A percentile compares a stretch with the other conserved stretches of the same genome.
phyloP scores from a whole-genome alignment of 1,284 basidiomycete genomes.

The Trametes versicolor region DNA sequence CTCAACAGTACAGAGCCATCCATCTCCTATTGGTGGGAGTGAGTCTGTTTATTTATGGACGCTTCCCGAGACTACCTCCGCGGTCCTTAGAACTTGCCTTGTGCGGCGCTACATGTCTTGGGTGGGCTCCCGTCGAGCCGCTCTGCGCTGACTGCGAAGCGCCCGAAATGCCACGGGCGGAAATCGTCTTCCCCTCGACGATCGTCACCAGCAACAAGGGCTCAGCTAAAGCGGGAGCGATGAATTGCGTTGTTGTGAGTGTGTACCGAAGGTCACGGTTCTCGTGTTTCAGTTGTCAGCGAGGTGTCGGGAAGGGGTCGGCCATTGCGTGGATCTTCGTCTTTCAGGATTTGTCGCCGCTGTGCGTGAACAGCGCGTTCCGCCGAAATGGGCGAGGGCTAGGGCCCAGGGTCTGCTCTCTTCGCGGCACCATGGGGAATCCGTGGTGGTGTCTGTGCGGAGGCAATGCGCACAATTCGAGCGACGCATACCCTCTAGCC shows the following conservation, averaged over 20 bases:
- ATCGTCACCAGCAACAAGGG: not conserved
- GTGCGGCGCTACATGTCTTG: not conserved
- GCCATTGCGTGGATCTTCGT: too few relatives aligned
- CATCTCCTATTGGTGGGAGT: slow-evolving; percentile 8
- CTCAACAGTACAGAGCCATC: not conserved
- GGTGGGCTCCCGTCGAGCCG: not conserved
- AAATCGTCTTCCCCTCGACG: not conserved
- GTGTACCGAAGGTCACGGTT: not conserved
- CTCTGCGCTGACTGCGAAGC: not conserved
- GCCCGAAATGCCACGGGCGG: not conserved
- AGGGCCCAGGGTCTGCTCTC: too few relatives aligned
- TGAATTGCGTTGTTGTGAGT: not conserved
- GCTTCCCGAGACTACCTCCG: not conserved
- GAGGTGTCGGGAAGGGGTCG: not conserved
- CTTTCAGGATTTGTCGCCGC: too few relatives aligned
- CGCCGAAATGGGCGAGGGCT: too few relatives aligned
- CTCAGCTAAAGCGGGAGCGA: not conserved
- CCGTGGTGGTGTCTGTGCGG: too few relatives aligned
- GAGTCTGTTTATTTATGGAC: slow-evolving; percentile 13
- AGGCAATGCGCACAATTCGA: too few relatives aligned
- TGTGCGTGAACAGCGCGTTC: too few relatives aligned
- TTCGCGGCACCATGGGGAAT: too few relatives aligned
- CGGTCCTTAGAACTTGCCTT: not conserved
- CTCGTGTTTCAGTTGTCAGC: not conserved
- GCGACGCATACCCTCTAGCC: too few relatives aligned